Base-by-base conservation (phyloP, 2,329 filamentous ascomycete genomes). In the Cytospora leucostoma region DNA sequence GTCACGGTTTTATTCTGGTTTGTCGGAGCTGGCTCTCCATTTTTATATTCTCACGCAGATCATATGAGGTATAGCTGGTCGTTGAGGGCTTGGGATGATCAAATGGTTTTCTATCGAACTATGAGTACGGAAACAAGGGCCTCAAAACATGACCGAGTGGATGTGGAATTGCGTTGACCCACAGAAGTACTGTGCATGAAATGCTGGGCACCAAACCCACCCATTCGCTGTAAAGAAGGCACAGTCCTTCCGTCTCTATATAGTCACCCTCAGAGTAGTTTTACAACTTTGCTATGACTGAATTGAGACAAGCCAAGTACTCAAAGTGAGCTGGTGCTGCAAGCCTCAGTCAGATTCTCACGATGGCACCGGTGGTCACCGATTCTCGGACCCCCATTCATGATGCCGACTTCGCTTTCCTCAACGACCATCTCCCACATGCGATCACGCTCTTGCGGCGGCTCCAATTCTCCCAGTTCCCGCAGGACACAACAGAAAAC, bases 381-480 rank as follows among this genome's bases (percentile, higher is more conserved):
- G 70, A 73, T 59, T 59, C 65, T 40, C 60, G 67, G 27, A 56
- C 56, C 32, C 61, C 60, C 49, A 66, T 69, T 7, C 66, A 70
- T 13, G 66, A 62, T 12, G 67, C 66, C 65, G 73, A 88, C 50
- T 70, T 84, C n/a, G 61, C 68, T 2, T 78, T 83, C 13, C 79
- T 91, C 0, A 70, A 73, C 33, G 69, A 73, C 3, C 78, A 84
- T 38, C 74, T 88, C 10, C 88, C 88, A 0, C 75, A 82, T 68
- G 85, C 85, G 5, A 76, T 91, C 15, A 80, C 85, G 7, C 74
- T 91, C 5, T 77, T 87, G 53, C 82, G 88, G n/a, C 81, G 88
- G 2, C 76, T 90, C 6, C 85, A 89, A 65, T 88, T 85, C 71
- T 77, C 80, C 27, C 76, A 71, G n/a, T 73, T 76, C 44, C 71